phyloP scores from a whole-genome alignment of 176 grass and related monocot species.

The Canna indica region DNA sequence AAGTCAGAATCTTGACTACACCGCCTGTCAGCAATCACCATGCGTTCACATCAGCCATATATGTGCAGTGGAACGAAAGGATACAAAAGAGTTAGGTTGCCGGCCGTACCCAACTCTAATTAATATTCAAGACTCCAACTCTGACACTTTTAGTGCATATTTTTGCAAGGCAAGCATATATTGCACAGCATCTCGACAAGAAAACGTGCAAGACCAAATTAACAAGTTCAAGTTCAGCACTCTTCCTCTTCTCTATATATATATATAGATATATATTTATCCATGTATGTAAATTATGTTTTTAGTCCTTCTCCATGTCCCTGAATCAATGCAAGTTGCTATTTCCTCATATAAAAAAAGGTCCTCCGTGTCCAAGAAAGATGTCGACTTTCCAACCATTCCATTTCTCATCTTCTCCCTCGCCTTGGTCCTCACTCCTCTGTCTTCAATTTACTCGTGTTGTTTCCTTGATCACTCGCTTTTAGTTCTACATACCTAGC shows the following conservation, averaged over 20 bases:
- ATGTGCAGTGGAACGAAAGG: too few relatives aligned
- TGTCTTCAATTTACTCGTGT: not conserved
- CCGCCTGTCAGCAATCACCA: too few relatives aligned
- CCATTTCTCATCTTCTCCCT: conserved; percentile 29
- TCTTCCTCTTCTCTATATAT: not conserved
- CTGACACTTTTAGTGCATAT: not conserved
- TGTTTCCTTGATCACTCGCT: not conserved
- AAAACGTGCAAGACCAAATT: not conserved
- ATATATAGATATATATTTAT: not conserved
- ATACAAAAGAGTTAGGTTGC: not conserved
- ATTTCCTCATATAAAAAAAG: too few relatives aligned
- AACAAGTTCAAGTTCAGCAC: not conserved
- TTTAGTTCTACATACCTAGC: not conserved
- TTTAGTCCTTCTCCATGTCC: not conserved
- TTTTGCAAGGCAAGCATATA: not conserved
- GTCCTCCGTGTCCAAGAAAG: not conserved
- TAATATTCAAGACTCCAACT: not conserved
- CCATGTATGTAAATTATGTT: not conserved
- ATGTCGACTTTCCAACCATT: conserved; percentile 49
- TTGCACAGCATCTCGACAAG: not conserved
- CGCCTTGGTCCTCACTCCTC: not conserved
- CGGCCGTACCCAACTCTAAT: not conserved
- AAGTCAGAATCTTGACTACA: too few relatives aligned
- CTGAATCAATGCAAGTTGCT: too few relatives aligned
- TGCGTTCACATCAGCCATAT: too few relatives aligned